Base-by-base conservation (phyloP, 306 rosid genomes). In the Dalbergia oliveri region DNA sequence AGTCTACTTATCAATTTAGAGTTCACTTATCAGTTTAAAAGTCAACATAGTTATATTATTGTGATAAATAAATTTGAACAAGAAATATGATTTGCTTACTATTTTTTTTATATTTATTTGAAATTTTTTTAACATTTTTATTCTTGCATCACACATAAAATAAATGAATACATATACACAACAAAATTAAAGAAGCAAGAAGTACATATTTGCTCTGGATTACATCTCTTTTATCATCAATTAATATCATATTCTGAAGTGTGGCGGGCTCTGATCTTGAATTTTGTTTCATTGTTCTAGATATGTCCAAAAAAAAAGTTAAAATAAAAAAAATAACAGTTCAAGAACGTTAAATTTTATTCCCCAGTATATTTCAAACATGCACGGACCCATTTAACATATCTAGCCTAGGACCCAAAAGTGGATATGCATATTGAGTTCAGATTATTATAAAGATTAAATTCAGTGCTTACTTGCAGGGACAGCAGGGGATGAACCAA, bases 391-490 rank as follows among this genome's bases (percentile, higher is more conserved):
- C 72, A 13, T 56, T 31, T 10, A 37, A 15, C 47, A 59, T 16
- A 45, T 14, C 14, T 11, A 66, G 10, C 4, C 45, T n/a, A 21
- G 26, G 45, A 83, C 39, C 2, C 31, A 64, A 72, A 26, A 3
- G 9, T 34, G 12, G 21, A 15, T 54, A 5, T 19, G 6, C 8
- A 0, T 1, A 0, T 10, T 6, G 45, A 21, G 59, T 31, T 67
- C 3, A 53, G n/a, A n/a, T n/a, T 14, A 53, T 4, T 12, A 49
- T 4, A 23, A 14, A 56, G 11, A 71, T 33, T 21, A 2, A 64
- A 54, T 54, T 71, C 33, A 50, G 37, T 33, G 70, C 81, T 75
- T 76, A 89, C 89, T 60, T 81, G 82, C 9, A 21, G 81, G 8
- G 18, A 80, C 5, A 37, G 69, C 80, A 83, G 80, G 43, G 45